These are phyloP conservation scores for Penicillium crystallinum DNA, from an alignment of 495 filamentous ascomycete species.

Conservation along the genomic window DNA sequence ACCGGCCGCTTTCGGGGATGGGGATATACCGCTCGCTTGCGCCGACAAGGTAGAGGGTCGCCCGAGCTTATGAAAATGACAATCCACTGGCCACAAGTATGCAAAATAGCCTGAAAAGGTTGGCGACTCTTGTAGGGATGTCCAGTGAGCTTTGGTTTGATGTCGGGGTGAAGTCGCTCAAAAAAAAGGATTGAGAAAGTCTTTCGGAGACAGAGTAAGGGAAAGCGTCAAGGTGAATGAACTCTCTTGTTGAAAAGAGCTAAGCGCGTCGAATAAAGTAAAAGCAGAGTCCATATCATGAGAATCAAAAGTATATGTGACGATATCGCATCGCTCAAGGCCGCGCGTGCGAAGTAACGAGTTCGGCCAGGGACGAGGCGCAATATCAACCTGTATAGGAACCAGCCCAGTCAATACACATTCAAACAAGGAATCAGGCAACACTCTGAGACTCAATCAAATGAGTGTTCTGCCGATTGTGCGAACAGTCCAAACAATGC, in stretches of 20 bases:
- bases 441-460: not conserved
- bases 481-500: not conserved
- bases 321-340: constrained; percentile 4
- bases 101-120: not conserved
- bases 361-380: not conserved
- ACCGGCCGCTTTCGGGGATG: not conserved
- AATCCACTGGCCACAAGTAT: not conserved
- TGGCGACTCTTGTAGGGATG: too few relatives aligned
- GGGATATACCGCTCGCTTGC: not conserved
- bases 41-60: not conserved
- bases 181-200: not conserved
- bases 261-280: not conserved
- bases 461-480: not conserved
- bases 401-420: not conserved
- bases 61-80: not conserved
- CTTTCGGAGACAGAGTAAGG: not conserved
- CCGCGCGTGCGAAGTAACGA: not conserved
- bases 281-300: not conserved
- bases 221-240: not conserved
- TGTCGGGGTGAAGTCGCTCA: not conserved
- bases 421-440: not conserved
- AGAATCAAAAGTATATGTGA: constrained; percentile 6
- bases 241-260: not conserved
- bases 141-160: not conserved
- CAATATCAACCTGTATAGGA: constrained; percentile 4